Base-by-base conservation (phyloP, 2,329 filamentous ascomycete species). In the Cercospora sp. region DNA sequence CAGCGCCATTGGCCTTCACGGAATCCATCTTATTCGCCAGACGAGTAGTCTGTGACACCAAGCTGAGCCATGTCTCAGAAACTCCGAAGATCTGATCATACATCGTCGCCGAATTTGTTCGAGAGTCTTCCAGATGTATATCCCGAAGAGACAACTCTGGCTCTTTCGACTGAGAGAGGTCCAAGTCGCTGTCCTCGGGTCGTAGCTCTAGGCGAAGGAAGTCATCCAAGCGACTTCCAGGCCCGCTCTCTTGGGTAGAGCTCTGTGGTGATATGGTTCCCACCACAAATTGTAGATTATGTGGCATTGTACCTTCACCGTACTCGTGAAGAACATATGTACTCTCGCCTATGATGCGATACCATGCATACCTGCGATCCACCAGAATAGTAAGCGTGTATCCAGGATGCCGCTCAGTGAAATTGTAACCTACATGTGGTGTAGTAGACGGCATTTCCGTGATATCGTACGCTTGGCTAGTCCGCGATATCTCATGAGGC, bases 11-110 rank as follows among this genome's bases (percentile, higher is more conserved):
- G 16, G 36, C 59, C 42, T 66, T 66, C 23, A 63, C 42, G 3
- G 58, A 60, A 42, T 60, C 60, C 39, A 66, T 62, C 33, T 62
- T 57, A 36, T 67, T 82, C 13, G 81, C 81, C 12, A 83, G 72
- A 30, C 81, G 74, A 1, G 80, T 82, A 1, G 81, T 81, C 65
- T 82, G 81, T 0, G 81, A 83, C 13, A 83, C 74, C 3, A 82
- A 74, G 36, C 79, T 81, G 2, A 83, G 75, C 80, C 81, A 82
- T 13, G 79, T 81, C 60, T 83, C 81, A 0, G 80, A 76, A 12
- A 83, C 79, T 2, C 81, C 80, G 60, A 83, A 82, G 7, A 82
- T 77, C 30, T 81, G 75, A 51, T 76, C 76, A 67, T 80, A 81
- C 28, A 81, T 75, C 0, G 78, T 80, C 3, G 77, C 74, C 10